Evolutionary conservation across 768 basidiomycete genomes (phyloP).

Genomic region (Paxillus rubicundulus): DNA sequence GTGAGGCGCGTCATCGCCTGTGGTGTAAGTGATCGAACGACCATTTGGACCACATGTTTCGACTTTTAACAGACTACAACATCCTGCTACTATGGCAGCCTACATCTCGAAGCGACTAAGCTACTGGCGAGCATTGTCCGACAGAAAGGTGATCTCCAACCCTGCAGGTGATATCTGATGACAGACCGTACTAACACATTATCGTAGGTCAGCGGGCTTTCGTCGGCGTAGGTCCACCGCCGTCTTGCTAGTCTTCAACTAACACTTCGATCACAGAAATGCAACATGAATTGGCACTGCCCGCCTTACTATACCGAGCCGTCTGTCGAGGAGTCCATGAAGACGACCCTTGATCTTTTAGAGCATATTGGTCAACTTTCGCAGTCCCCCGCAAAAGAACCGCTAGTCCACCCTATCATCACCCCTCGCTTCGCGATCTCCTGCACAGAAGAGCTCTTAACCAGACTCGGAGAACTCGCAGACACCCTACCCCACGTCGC

Average conservation of each 20-base stretch:
- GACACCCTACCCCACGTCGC: conserved; percentile 55
- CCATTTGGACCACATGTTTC: conserved; percentile 2
- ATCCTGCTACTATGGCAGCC: conserved; percentile 84
- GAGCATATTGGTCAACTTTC: conserved; percentile 61
- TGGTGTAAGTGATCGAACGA: conserved; percentile 55
- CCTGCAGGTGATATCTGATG: neutral
- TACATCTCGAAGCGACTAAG: conserved; percentile 81
- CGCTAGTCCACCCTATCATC: conserved; percentile 83
- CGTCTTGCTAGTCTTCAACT: neutral
- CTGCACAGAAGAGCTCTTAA: conserved; percentile 71
- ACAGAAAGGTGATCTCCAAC: conserved; percentile 45
- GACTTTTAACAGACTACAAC: conserved; percentile 70
- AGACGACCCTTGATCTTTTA: conserved; percentile 63
- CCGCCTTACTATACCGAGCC: conserved; percentile 70
- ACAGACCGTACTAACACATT: conserved; percentile 9
- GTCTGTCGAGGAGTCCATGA: conserved; percentile 55
- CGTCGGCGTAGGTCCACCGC: conserved; percentile 61
- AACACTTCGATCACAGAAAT: conserved; percentile 26
- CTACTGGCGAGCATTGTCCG: conserved; percentile 74
- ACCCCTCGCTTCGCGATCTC: conserved; percentile 97
- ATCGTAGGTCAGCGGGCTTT: conserved; percentile 77
- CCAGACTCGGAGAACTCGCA: conserved; percentile 58
- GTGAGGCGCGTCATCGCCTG: conserved; percentile 67
- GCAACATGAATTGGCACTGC: conserved; percentile 55
- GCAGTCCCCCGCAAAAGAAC: conserved; percentile 34